Base-by-base conservation (phyloP, 768 basidiomycete genomes). In the Mycena amicta region DNA sequence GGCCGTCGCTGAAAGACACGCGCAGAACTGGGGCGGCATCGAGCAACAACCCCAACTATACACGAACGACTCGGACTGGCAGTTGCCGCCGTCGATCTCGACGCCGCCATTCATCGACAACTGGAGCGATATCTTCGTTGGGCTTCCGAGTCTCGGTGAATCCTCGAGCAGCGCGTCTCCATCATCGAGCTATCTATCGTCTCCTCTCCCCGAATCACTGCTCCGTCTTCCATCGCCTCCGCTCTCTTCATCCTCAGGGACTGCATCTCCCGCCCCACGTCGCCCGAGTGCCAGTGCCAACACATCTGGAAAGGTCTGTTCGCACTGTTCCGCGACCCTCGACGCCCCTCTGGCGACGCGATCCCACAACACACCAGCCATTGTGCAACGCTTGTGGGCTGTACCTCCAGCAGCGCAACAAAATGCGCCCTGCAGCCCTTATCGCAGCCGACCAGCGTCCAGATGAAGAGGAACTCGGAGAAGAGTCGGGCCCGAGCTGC, bases 321-420 rank as follows among this genome's bases (percentile, higher is more conserved):
- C 31, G 20, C 55, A 57, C 20, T 57, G 55, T 28, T 20, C 28
- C 28, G 55, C 46, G 13, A 54, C 53, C n/a, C 22, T 43, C 39
- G 22, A 54, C 53, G 6, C 50, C 50, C 31, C 50, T 52, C 23
- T 55, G 53, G 53, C 53, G 53, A 2, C 53, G 53, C 22, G 43
- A 57, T 2, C 55, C 55, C 16, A 20, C 29, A 4, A 57, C 55
- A 3, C 47, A 50, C 8, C 47, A 20, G 13, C 29, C 55, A 4
- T 49, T 57, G 2, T 57, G 55, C 55, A 57, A 57, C 55, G 55
- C 55, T 2, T 57, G 55, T 23, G 55, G 55, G 39, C 33, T 57
- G 2, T 57, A 57, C 55, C 50, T 58, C n/a, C 56, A 58, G 27
- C 56, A 58, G 41, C 51, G 56, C 40, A 52, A 58, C 39, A 43